Base-by-base conservation (phyloP, 148 eudicot species). In the Tetragonia tetragonoides region DNA sequence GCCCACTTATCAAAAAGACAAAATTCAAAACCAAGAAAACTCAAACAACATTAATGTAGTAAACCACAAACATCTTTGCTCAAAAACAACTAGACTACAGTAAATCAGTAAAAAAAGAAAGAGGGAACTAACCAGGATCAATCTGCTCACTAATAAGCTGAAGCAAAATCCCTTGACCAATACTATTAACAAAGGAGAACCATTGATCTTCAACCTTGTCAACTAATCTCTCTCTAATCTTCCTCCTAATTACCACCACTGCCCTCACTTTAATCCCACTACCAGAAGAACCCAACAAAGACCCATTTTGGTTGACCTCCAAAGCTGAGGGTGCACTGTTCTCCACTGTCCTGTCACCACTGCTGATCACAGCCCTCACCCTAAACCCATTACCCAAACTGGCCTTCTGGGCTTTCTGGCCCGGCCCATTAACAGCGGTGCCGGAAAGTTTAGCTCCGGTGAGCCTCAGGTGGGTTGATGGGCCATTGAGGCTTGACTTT, bases 71-170 rank as follows among this genome's bases (percentile, higher is more conserved):
- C 14, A 51, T 28, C 34, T 28, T 28, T 46, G 8, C 49, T 46
- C 49, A 46, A 46, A 46, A 46, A 10, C 49, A 46, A 1, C 8
- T 1, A 46, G 11, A 38, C 34, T 10, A 18, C 11, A 0, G 47
- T 18, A 24, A 68, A 38, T 0, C 42, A 65, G 49, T 54, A 75
- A 18, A 67, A 67, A 23, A 40, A 38, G 3, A 18, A n/a, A 56
- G 53, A 20, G 24, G 41, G 23, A 60, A 81, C 82, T 59, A 21
- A 93, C 98, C 93, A 79, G 97, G 93, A 77, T 93, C 90, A 85
- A 89, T 80, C 14, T 86, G 83, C 64, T 91, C 86, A 81, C 97
- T 93, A 79, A 93, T 82, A 77, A 93, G 98, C 78, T 90, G 88
- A 71, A 93, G 73, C 61, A 69, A 81, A 83, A 93, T 87, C 53